Base-by-base conservation (phyloP, 805 yeast species). In the Brettanomyces anomalus region DNA sequence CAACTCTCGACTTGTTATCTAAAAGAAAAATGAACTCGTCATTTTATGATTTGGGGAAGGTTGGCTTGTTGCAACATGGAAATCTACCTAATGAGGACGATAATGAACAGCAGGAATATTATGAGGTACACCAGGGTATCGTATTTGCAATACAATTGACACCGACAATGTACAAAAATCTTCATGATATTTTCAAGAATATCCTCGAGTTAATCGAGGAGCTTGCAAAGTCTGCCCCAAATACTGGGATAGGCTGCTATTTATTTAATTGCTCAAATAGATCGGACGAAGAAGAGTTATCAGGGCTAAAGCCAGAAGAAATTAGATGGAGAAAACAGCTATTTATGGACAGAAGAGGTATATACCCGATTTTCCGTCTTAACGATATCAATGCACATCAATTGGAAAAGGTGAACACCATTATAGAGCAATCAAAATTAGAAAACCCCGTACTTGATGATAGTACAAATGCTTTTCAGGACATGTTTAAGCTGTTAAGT, bases 161-260 rank as follows among this genome's bases (percentile, higher is more conserved):
- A 0, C 65, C 73, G 0, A 61, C 72, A 0, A 65, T 80, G 49
- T 60, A 67, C 40, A 45, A 50, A 4, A 67, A 66, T 15, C 55
- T 71, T n/a, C 43, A 55, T 3, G 35, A 40, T 2, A 76, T 82
- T 8, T 54, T 89, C 15, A 67, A 68, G 13, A 70, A 83, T 2
- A 66, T 85, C 5, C 66, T 71, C 41, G 77, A 75, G n/a, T 63
- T 86, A 31, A 73, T 87, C 62, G 68, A 80, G 3, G 81, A 77
- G 39, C 65, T 85, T 44, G 76, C 83, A 2, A 76, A 83, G 30
- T 70, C 81, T 0, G 61, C 76, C 33, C 85, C 88, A 1, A 67
- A 69, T 37, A 81, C 90, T 1, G 89, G 86, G 0, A 65, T 86
- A 20, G 97, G 96, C 0, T 74, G 88, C 38, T 75, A 79, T 52